Percentiles rank a stretch among this genome's conserved stretches.
Conservation (phyloP, 1,284 basidiomycete species). For the Heterobasidion parviporum region DNA sequence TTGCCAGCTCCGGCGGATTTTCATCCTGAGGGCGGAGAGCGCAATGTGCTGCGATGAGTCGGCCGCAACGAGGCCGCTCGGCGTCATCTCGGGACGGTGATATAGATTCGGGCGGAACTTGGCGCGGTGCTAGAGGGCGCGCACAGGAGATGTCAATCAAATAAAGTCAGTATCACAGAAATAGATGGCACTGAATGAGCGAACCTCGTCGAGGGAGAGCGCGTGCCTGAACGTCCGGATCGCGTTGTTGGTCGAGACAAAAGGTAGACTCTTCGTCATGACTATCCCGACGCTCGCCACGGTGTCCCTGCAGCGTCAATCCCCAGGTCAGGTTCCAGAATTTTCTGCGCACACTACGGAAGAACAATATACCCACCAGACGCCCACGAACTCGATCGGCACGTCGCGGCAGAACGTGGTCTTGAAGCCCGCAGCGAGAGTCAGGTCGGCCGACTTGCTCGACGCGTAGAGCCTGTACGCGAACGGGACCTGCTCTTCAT, state of each 20-base stretch:
- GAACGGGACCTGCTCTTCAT: conserved; percentile 53
- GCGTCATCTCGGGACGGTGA: conserved; percentile 23
- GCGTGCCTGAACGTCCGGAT: conserved; percentile 58
- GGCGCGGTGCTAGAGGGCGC: conserved; percentile 34
- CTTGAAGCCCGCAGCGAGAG: conserved; percentile 53
- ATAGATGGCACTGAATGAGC: neutral
- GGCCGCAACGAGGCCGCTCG: neutral
- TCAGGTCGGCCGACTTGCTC: conserved; percentile 24
- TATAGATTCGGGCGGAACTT: conserved; percentile 48
- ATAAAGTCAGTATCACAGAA: neutral
- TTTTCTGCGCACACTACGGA: neutral
- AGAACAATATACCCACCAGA: conserved; percentile 38
- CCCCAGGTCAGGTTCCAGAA: neutral
- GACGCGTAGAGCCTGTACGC: conserved; percentile 59
- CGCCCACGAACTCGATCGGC: conserved; percentile 54
- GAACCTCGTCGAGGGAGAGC: conserved; percentile 56
- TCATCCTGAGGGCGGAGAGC: conserved; percentile 9
- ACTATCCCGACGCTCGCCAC: conserved; percentile 59
- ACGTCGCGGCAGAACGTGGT: conserved; percentile 53
- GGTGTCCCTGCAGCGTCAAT: conserved; percentile 44
- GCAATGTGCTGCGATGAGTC: conserved; percentile 6
- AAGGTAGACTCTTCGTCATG: conserved; percentile 47
- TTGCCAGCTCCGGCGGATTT: neutral
- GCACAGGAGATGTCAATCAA: neutral
- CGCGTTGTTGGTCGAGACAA: conserved; percentile 46